Evolutionary conservation across 179 eudicot species (phyloP).

Genomic region (Silene noctiflora): DNA sequence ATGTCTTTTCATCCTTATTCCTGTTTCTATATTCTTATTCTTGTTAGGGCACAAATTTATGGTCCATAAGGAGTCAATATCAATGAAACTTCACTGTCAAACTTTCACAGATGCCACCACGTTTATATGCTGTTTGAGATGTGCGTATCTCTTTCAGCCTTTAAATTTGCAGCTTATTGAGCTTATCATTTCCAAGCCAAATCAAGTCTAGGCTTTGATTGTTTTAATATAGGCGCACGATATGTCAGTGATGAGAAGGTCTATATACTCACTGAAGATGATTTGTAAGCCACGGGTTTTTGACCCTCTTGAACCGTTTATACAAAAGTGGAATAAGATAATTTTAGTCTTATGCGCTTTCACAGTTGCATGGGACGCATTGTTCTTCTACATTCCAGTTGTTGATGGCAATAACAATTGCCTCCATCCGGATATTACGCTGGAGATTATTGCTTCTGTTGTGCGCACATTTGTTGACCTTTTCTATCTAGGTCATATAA

Average conservation of each 20-base stretch:
- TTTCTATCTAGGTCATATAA: conserved; percentile 13
- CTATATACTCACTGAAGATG: neutral
- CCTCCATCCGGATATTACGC: neutral
- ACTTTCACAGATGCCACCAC: neutral
- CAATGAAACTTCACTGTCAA: neutral
- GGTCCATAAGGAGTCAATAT: neutral
- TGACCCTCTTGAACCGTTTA: conserved; percentile 4
- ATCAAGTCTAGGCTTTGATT: neutral
- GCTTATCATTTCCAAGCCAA: neutral
- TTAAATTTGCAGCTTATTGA: conserved; percentile 6
- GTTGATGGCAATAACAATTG: conserved; percentile 1
- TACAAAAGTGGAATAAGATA: conserved; percentile 15
- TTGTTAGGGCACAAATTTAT: conserved; percentile 3
- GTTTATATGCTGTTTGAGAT: neutral
- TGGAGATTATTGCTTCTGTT: conserved; percentile 5
- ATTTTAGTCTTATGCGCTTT: neutral
- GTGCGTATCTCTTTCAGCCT: neutral
- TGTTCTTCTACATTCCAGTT: conserved; percentile 16
- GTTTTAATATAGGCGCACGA: neutral
- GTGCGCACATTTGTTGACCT: conserved; percentile 11
- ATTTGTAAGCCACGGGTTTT: neutral
- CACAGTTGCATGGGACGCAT: conserved; percentile 12
- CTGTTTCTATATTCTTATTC: neutral
- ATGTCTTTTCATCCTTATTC: neutral
- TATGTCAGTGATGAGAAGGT: neutral